Evolutionary conservation across 192 early-diverging fungal species (phyloP).

Genomic region (Rhizoclosmatium sp.): DNA sequence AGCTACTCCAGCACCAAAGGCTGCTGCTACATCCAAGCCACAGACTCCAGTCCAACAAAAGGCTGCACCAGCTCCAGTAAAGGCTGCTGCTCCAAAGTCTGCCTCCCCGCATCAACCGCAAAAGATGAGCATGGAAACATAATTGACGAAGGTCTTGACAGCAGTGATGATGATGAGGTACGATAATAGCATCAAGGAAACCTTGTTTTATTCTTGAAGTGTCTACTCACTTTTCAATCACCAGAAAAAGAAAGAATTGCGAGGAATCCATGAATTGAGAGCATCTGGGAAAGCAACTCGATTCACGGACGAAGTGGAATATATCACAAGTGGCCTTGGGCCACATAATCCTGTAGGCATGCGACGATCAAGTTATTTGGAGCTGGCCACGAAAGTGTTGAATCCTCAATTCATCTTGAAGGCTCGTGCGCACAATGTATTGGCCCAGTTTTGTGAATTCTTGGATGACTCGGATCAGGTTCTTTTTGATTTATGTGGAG

Average conservation of each 20-base stretch:
- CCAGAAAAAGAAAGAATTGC: slow-evolving; percentile 34
- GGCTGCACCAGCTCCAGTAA: slow-evolving; percentile 8
- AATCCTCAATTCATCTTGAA: slow-evolving; percentile 30
- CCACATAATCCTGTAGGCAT: slow-evolving; percentile 9
- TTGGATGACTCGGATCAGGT: slow-evolving; percentile 25
- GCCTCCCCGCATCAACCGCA: neutral
- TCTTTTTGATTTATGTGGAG: neutral
- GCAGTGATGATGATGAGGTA: slow-evolving; percentile 33
- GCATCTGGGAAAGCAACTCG: slow-evolving; percentile 35
- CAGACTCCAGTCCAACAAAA: neutral
- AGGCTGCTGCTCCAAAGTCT: slow-evolving; percentile 27
- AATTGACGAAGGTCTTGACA: slow-evolving; percentile 29
- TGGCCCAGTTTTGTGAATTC: slow-evolving; percentile 23
- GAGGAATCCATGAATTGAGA: slow-evolving; percentile 22
- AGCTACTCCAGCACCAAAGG: slow-evolving; percentile 3
- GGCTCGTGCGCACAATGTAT: slow-evolving; percentile 30
- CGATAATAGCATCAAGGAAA: too few relatives aligned
- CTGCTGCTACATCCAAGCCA: slow-evolving; percentile 11
- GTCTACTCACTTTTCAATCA: neutral
- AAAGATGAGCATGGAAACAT: neutral
- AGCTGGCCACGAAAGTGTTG: slow-evolving; percentile 6
- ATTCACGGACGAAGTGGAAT: slow-evolving; percentile 31
- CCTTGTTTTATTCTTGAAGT: neutral
- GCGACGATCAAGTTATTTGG: slow-evolving; percentile 28
- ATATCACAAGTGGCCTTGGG: slow-evolving; percentile 10